Base-by-base conservation (phyloP, 768 basidiomycete species). In the Vararia minispora region DNA sequence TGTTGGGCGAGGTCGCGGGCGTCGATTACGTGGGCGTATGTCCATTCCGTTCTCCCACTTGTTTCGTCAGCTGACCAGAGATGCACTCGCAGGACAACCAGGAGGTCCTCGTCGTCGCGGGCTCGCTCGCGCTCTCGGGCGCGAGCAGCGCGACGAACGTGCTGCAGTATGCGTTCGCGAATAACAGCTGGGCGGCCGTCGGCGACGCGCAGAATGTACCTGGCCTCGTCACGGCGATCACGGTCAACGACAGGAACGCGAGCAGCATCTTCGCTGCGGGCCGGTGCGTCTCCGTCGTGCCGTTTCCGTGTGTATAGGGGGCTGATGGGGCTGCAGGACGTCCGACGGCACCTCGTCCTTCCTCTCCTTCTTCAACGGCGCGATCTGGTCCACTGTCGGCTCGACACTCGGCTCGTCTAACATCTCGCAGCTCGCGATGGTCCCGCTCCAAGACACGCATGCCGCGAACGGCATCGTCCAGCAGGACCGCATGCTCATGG, bases 221-320 rank as follows among this genome's bases (percentile, higher is more conserved):
- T 31, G 94, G 94, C 3, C 90, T 91, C 2, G 83, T 90, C 2
- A 84, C 89, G 3, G 91, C 94, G 9, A 56, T 97, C 36, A 81
- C 82, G 37, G 81, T 90, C 28, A 87, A 98, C 57, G 65, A 78
- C 45, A 71, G 72, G 16, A 89, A 95, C 53, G 55, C 61, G 1
- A 84, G 75, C 49, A 94, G 85, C 51, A 71, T 98, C 39, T 99
- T 91, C 51, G 87, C 82, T 33, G 88, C 91, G 24, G 94, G 94
- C 49, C 74, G 71, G 79, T 89, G 44, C 54, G 78, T 59, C n/a
- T 12, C 10, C 14, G n/a, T n/a, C n/a, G n/a, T n/a, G n/a, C n/a
- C n/a, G n/a, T n/a, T n/a, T n/a, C 43, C 28, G 11, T 17, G 27
- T 12, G 28, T 27, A 30, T 2, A 14, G 16, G 5, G 22, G 14